Evolutionary conservation across 345 rosid genomes (phyloP).

Genomic region (Iberis pinnata): DNA sequence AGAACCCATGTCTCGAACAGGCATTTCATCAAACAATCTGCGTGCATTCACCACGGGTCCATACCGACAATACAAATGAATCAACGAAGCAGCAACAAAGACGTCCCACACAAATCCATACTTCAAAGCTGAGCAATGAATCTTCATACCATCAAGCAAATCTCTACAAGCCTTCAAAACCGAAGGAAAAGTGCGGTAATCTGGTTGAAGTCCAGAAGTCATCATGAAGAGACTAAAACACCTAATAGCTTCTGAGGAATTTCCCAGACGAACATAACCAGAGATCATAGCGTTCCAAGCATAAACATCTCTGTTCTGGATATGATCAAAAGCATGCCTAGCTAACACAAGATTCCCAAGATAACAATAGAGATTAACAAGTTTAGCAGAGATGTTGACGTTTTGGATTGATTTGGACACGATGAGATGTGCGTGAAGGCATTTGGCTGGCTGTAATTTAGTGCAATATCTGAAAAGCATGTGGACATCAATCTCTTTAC

Average conservation of each 20-base stretch:
- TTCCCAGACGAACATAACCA: slow-evolving; percentile 39
- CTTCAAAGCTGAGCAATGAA: slow-evolving; percentile 48
- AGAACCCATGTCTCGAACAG: slow-evolving; percentile 43
- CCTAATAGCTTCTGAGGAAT: slow-evolving; percentile 34
- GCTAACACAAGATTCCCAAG: slow-evolving; percentile 33
- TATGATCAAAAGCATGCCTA: slow-evolving; percentile 32
- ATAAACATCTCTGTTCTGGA: slow-evolving; percentile 35
- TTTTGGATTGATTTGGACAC: slow-evolving; percentile 32
- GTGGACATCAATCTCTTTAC: slow-evolving; percentile 28
- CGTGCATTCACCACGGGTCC: slow-evolving; percentile 35
- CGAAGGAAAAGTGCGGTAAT: slow-evolving; percentile 55
- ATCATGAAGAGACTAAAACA: slow-evolving; percentile 36
- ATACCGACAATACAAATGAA: slow-evolving; percentile 47
- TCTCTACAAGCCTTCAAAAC: slow-evolving; percentile 47
- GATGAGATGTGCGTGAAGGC: slow-evolving; percentile 38
- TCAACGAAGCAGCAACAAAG: slow-evolving; percentile 50
- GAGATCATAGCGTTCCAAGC: slow-evolving; percentile 55
- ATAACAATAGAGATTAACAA: slow-evolving; percentile 42
- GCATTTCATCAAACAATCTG: slow-evolving; percentile 46
- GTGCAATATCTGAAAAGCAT: slow-evolving; percentile 37
- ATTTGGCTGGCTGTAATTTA: slow-evolving; percentile 28
- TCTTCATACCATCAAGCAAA: slow-evolving; percentile 40
- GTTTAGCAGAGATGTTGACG: slow-evolving; percentile 31
- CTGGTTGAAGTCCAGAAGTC: slow-evolving; percentile 50
- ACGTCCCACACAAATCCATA: slow-evolving; percentile 53